Percentiles rank a stretch among this genome's conserved stretches.
Conservation (phyloP, 2,329 filamentous ascomycete genomes). For the Anthostomella pinea region DNA sequence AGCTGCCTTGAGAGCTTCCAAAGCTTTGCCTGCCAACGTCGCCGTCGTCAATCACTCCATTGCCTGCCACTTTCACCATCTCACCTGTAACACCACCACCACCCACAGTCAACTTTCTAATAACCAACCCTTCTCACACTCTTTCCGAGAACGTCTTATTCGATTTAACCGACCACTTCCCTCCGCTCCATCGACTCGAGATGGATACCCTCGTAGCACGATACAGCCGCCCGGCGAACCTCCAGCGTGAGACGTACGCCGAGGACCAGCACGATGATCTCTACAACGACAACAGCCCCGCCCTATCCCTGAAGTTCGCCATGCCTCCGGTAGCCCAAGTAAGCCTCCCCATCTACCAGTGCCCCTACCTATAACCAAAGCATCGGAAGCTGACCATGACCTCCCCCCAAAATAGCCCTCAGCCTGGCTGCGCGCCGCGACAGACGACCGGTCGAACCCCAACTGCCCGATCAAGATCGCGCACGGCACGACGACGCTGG, state of each 20-base stretch:
- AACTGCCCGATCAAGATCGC: slow-evolving; percentile 99
- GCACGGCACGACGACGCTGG: slow-evolving; percentile 96
- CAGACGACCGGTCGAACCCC: slow-evolving; percentile 95
- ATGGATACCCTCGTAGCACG: slow-evolving; percentile 95
- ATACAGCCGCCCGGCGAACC: slow-evolving; percentile 77
- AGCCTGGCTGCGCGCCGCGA: slow-evolving; percentile 92
- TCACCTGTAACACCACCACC: slow-evolving; percentile 14
- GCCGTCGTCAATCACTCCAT: slow-evolving; percentile 13
- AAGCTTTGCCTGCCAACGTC: slow-evolving; percentile 10
- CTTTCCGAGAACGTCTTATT: slow-evolving; percentile 7
- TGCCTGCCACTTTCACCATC: slow-evolving; percentile 6
- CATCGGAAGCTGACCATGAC: slow-evolving; percentile 9
- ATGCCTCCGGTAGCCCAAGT: slow-evolving; percentile 92
- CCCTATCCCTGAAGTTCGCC: slow-evolving; percentile 87
- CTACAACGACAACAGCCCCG: slow-evolving; percentile 66
- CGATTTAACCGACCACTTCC: background rate
- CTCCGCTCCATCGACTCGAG: slow-evolving; percentile 18
- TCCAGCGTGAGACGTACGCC: slow-evolving; percentile 67
- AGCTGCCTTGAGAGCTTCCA: slow-evolving; percentile 30
- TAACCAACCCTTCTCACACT: background rate
- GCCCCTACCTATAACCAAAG: background rate
- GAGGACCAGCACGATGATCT: slow-evolving; percentile 73
- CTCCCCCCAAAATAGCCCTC: slow-evolving; percentile 60
- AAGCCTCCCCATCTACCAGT: slow-evolving; percentile 35
- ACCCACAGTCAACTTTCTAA: slow-evolving; percentile 3